These are phyloP conservation scores for Alliaria petiolata DNA, from an alignment of 345 rosid species.

Conservation along the genomic window DNA sequence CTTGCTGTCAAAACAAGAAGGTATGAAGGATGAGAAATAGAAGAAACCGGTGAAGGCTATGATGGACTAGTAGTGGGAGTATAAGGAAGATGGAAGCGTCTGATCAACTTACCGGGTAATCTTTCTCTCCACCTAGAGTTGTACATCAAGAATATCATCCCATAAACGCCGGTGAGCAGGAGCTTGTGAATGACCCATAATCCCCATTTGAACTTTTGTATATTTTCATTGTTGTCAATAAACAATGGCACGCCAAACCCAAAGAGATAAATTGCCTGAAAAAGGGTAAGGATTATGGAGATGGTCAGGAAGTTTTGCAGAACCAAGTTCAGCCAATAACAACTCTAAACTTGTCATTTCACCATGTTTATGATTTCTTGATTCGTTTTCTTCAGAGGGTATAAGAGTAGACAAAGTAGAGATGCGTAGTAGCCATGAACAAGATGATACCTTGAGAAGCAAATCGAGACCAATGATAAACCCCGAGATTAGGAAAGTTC, in stretches of 20 bases:
- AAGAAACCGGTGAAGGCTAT: not conserved
- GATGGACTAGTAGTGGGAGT: not conserved
- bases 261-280: constrained; percentile 69
- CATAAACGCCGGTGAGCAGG: constrained; percentile 71
- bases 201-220: constrained; percentile 65
- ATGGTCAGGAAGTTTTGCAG: not conserved
- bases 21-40: constrained; percentile 1
- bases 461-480: constrained; percentile 71
- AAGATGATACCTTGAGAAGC: constrained; percentile 66
- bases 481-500: constrained; percentile 76
- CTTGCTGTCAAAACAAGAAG: constrained; percentile 53
- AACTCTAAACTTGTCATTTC: not conserved
- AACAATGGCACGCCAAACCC: constrained; percentile 81
- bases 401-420: not conserved
- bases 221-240: constrained; percentile 45
- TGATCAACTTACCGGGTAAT: constrained; percentile 57
- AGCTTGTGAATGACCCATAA: constrained; percentile 82
- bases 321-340: not conserved
- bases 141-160: constrained; percentile 65
- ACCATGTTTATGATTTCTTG: not conserved
- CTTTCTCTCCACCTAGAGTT: constrained; percentile 84
- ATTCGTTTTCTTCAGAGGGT: too few species aligned
- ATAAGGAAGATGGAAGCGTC: not conserved
- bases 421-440: not conserved
- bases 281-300: not conserved